A percentile compares a stretch with the other conserved stretches of the same genome.
phyloP scores from a whole-genome alignment of 2,329 filamentous ascomycete species.

The Ploettnerulaceae sp. region DNA sequence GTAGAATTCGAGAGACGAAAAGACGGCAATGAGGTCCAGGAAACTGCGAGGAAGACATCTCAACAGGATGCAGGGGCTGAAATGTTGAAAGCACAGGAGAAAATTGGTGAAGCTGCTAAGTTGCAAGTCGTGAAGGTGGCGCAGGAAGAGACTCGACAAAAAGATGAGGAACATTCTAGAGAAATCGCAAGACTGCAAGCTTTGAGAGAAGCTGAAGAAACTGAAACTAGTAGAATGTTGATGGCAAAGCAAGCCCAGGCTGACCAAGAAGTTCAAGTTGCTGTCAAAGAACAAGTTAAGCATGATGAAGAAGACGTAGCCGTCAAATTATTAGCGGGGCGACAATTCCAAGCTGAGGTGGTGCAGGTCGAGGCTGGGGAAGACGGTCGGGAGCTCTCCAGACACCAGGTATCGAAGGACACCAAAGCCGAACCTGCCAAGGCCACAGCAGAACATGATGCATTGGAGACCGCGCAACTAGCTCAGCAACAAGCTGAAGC shows the following conservation, averaged over 20 bases:
- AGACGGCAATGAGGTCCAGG: constrained; percentile 16
- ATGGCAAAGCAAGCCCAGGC: constrained; percentile 1
- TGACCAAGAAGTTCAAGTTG: background rate
- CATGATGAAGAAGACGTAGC: no score
- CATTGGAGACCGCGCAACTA: constrained; percentile 2
- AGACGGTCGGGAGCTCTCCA: background rate
- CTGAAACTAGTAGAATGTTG: background rate
- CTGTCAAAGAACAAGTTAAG: background rate
- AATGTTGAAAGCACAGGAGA: constrained; percentile 2
- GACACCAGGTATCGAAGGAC: background rate
- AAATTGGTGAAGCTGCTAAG: constrained; percentile 1
- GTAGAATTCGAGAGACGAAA: constrained; percentile 15
- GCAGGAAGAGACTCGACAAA: background rate
- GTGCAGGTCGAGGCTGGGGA: background rate
- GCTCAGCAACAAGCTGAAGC: background rate
- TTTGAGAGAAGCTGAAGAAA: constrained; percentile 8
- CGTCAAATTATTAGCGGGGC: no score
- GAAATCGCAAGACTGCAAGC: constrained; percentile 4
- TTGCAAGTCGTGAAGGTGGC: constrained; percentile 1
- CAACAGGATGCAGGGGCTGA: constrained; percentile 12
- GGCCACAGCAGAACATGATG: background rate
- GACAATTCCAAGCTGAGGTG: background rate
- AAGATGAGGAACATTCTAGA: constrained; percentile 16
- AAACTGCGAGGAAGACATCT: constrained; percentile 11
- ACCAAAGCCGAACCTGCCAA: background rate